Evolutionary conservation across 2,329 filamentous ascomycete genomes (phyloP).

Genomic region (Sporothrix variecibatus): DNA sequence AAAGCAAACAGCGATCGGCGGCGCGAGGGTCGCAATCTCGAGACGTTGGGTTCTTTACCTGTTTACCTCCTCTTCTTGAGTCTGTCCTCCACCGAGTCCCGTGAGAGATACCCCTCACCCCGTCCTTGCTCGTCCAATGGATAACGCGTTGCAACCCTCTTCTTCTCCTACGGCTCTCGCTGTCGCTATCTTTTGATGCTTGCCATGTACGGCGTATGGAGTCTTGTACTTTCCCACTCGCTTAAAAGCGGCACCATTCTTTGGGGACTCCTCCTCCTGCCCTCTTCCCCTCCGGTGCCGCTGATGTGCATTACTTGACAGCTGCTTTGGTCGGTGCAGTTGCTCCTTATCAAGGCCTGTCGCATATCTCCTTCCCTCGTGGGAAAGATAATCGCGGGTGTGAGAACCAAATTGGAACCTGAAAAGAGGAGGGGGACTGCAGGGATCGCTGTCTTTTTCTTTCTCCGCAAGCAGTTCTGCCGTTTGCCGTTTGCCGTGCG

Average conservation of each 20-base stretch:
- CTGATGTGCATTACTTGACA: neutral
- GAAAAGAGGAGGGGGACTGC: neutral
- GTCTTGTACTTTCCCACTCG: neutral
- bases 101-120: neutral
- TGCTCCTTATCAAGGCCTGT: slow-evolving; percentile 2
- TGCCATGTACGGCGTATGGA: no score
- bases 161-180: neutral
- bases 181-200: neutral
- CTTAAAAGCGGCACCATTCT: neutral
- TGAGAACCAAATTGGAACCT: neutral
- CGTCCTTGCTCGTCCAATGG: neutral
- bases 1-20: neutral
- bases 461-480: neutral
- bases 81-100: neutral
- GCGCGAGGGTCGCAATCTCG: neutral
- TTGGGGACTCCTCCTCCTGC: neutral
- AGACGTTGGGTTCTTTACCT: neutral
- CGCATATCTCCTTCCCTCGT: neutral
- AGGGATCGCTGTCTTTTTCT: neutral
- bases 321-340: neutral
- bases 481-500: slow-evolving; percentile 10
- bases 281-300: neutral
- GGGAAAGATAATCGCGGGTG: neutral
- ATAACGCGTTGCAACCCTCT: neutral
- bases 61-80: neutral